Conservation (phyloP, 495 filamentous ascomycete species). For the Penicillium egyptiacum region DNA sequence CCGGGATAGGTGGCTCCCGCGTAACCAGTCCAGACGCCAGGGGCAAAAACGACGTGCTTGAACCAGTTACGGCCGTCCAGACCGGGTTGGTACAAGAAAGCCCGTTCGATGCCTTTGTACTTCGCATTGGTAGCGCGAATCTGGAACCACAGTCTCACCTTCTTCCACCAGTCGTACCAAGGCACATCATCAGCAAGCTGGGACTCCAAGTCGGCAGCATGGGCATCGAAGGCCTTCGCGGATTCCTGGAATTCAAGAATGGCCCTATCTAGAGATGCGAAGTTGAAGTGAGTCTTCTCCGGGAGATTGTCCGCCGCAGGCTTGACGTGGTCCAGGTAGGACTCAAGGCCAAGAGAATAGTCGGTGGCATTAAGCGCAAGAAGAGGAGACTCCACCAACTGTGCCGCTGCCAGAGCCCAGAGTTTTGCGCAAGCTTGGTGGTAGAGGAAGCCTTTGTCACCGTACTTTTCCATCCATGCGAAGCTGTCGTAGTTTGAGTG, state of each 20-base stretch:
- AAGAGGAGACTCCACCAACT: constrained; percentile 48
- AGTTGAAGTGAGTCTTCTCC: constrained; percentile 36
- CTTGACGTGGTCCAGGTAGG: constrained; percentile 56
- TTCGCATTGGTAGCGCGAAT: constrained; percentile 56
- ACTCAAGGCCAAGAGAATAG: constrained; percentile 43
- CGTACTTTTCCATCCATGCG: constrained; percentile 71
- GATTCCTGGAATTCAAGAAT: constrained; percentile 48
- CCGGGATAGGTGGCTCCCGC: constrained; percentile 69
- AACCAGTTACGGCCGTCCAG: constrained; percentile 62
- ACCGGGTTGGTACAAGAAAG: constrained; percentile 59
- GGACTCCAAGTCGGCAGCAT: constrained; percentile 51
- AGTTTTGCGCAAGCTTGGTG: constrained; percentile 62
- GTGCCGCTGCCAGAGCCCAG: constrained; percentile 51
- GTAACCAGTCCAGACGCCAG: constrained; percentile 88
- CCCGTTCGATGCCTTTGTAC: constrained; percentile 61
- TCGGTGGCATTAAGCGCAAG: constrained; percentile 49
- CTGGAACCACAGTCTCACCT: constrained; percentile 57
- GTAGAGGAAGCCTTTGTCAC: constrained; percentile 61
- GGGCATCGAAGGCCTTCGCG: constrained; percentile 53
- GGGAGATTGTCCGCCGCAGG: constrained; percentile 39
- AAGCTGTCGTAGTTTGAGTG: constrained; percentile 79
- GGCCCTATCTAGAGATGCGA: constrained; percentile 47
- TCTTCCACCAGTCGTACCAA: constrained; percentile 78
- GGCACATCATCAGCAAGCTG: constrained; percentile 55
- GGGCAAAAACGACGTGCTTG: constrained; percentile 70